These are phyloP conservation scores for Fusarium bulbicola DNA, from an alignment of 2,329 filamentous ascomycete genomes.

Conservation along the genomic window DNA sequence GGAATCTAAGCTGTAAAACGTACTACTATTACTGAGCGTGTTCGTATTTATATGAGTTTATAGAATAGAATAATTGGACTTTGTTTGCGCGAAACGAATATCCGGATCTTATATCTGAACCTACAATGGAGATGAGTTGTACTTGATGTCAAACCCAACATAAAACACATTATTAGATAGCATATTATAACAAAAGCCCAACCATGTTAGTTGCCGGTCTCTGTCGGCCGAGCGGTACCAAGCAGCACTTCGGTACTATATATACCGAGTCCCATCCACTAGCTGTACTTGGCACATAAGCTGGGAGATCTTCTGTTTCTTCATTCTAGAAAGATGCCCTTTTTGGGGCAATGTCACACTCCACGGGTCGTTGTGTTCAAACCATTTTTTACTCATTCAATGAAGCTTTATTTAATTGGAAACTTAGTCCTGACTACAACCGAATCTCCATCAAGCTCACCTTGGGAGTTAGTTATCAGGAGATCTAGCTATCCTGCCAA, in stretches of 20 bases:
- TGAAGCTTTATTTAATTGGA: too few species aligned
- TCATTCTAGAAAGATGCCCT: not conserved
- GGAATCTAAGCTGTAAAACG: slow-evolving; percentile 33
- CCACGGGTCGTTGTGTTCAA: too few species aligned
- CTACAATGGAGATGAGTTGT: too few species aligned
- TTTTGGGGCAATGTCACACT: not conserved
- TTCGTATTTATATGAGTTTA: not conserved
- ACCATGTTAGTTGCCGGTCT: not conserved
- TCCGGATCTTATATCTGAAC: too few species aligned
- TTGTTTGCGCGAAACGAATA: not conserved
- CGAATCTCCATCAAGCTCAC: too few species aligned
- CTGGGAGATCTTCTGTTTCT: not conserved
- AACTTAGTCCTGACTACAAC: too few species aligned
- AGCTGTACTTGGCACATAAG: not conserved
- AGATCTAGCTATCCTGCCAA: too few species aligned
- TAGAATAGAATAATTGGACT: slow-evolving; percentile 24
- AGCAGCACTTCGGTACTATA: not conserved
- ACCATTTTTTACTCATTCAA: too few species aligned
- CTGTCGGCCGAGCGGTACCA: not conserved
- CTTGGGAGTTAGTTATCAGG: too few species aligned
- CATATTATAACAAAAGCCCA: not conserved
- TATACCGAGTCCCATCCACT: not conserved
- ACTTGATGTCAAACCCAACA: not conserved
- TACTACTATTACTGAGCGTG: not conserved
- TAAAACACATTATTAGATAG: too few species aligned